Percentiles rank a stretch among this genome's conserved stretches.
Evolutionary conservation across 805 yeast genomes (phyloP).

Genomic region (Alloascoidea africana): DNA sequence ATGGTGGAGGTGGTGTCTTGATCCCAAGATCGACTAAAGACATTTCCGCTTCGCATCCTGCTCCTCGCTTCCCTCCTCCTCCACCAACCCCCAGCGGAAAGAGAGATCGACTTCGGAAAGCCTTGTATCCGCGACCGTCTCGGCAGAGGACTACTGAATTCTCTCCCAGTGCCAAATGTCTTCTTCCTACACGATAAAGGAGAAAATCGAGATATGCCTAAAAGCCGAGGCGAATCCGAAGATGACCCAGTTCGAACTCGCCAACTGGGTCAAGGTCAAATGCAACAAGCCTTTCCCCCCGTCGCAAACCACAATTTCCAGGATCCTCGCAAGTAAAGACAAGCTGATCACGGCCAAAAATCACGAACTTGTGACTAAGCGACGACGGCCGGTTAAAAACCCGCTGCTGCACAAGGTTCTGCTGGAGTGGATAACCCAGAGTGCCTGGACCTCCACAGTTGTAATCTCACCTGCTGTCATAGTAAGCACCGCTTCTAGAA

Average conservation of each 20-base stretch:
- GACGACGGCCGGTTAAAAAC: conserved; percentile 33
- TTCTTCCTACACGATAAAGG: conserved; percentile 33
- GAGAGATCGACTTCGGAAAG: no score
- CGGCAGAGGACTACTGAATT: no score
- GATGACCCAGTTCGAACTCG: conserved; percentile 53
- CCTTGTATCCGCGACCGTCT: no score
- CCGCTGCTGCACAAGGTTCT: conserved; percentile 40
- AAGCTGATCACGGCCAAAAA: conserved; percentile 34
- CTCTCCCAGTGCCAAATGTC: no score
- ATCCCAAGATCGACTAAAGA: no score
- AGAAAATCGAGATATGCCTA: conserved; percentile 50
- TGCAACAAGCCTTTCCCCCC: conserved; percentile 40
- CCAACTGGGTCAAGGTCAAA: conserved; percentile 44
- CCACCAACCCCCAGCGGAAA: no score
- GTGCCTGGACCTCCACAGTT: conserved; percentile 39
- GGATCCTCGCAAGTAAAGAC: conserved; percentile 41
- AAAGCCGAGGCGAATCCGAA: conserved; percentile 54
- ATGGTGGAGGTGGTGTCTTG: no score
- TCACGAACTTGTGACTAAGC: conserved; percentile 33
- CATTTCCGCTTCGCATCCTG: no score
- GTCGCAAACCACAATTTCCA: conserved; percentile 51
- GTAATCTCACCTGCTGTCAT: neutral
- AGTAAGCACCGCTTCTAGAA: neutral
- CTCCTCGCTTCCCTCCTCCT: no score
- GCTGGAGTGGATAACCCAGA: conserved; percentile 57